Base-by-base conservation (phyloP, 768 basidiomycete species). In the Cubamyces lactineus region DNA sequence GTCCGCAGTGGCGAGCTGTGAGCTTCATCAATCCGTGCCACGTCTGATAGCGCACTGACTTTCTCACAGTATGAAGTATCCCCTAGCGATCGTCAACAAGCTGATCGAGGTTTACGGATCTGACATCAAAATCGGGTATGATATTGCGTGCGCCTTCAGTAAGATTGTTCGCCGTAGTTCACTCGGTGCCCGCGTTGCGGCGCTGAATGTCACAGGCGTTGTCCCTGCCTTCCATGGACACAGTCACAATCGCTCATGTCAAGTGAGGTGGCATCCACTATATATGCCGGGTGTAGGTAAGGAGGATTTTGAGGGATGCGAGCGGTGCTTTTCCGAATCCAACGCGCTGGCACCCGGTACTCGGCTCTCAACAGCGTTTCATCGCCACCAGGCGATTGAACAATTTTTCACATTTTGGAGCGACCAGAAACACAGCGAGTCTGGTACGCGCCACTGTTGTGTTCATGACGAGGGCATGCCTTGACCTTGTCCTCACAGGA, bases 221-320 rank as follows among this genome's bases (percentile, higher is more conserved):
- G 67, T 72, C 7, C 66, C 69, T 3, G 65, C 70, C 1, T 74
- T 74, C 61, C 73, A 74, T 54, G 70, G 73, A 2, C 68, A 74
- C 53, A 65, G 66, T 0, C 74, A 75, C 52, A 72, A 71, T 49
- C 62, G 67, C 1, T 42, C 39, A 12, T 75, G 74, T 45, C 73
- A 73, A 48, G 34, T 74, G 1, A 21, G 59, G 19, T 72, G 67
- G 66, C 73, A 74, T 62, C 73, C 73, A 0, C 47, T 66, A 23
- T 70, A 70, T 42, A 59, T 69, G 28, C 16, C 46, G 6, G 72
- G 72, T 7, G 62, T 62, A 2, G 71, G 74, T 4, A 65, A 67
- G 17, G 68, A 67, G 24, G 69, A 74, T 46, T 69, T 70, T 21
- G 70, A 75, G 53, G 67, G 65, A 1, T 70, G 68, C 39, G 71